These are phyloP conservation scores for Calonectria naviculata DNA, from an alignment of 2,329 filamentous ascomycete genomes.

Conservation along the genomic window DNA sequence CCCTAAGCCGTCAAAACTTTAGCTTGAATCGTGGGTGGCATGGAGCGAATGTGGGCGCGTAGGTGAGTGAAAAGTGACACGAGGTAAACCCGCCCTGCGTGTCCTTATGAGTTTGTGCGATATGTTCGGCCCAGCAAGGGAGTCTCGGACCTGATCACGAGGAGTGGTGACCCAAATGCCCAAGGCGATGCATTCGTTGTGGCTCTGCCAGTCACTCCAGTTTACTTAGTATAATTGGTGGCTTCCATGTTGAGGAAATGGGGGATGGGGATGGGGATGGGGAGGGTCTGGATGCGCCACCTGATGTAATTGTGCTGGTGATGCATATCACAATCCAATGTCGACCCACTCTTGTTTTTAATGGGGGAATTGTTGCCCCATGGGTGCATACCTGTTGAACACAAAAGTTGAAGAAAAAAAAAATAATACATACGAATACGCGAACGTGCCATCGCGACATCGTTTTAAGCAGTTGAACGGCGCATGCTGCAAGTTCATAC, in stretches of 20 bases:
- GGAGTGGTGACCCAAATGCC: constrained; percentile 13
- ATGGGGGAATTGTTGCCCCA: neutral
- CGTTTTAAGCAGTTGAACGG: neutral
- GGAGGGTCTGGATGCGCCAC: constrained; percentile 33
- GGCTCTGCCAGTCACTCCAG: neutral
- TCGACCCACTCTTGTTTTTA: neutral
- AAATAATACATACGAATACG: constrained; percentile 13
- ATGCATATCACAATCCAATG: constrained; percentile 2
- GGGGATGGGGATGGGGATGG: neutral
- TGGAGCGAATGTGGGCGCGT: neutral
- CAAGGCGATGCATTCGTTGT: neutral
- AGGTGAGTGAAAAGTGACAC: neutral
- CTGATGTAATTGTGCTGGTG: constrained; percentile 35
- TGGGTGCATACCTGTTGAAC: neutral
- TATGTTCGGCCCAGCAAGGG: neutral
- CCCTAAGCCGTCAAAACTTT: neutral
- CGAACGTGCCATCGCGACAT: neutral
- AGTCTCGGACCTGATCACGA: neutral
- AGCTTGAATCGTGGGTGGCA: neutral
- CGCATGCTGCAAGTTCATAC: too few species aligned
- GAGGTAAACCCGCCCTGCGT: neutral
- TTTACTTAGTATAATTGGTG: neutral
- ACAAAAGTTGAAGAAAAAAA: neutral
- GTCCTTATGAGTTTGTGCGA: neutral
- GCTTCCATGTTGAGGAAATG: neutral